Base-by-base conservation (phyloP, 2,329 filamentous ascomycete genomes). In the Beauveria pseudobassiana region DNA sequence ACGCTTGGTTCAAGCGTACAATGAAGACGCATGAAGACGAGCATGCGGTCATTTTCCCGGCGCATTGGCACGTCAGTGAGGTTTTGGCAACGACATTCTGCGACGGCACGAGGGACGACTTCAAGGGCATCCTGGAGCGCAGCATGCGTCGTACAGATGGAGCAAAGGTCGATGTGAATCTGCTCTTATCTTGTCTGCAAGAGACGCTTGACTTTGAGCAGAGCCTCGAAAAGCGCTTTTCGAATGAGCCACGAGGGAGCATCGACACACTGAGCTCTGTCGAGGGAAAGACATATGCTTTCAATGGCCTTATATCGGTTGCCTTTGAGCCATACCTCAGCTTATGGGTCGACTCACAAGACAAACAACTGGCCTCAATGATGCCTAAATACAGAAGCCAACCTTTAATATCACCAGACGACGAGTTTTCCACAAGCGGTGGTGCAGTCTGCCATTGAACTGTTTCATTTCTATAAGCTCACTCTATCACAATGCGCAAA, bases 121-220 rank as follows among this genome's bases (percentile, higher is more conserved):
- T 96, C 78, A 96, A 93, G 75, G 89, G 87, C 6, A 97, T 98
- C 52, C 75, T 99, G 63, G 91, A 96, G 71, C 87, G 88, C 67
- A 93, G 91, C 65, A 93, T 95, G 82, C 85, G 93, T 62, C 85
- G 86, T 65, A 78, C 83, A 1, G 89, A 91, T 63, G 91, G 90
- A 2, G 87, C 86, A 73, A 89, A 87, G 63, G 82, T 97, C 49
- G 93, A 98, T 71, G 93, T 98, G 65, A 93, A 96, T 69, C 77
- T 98, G 54, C 77, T 98, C 40, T 80, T 98, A 24, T 90, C 88
- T 42, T 97, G 93, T 72, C 76, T 98, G 65, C 93, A 98, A 70
- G 93, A 98, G 73, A 99, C 95, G 0, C 84, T 99, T 68, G 91
- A 99, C 71, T 99, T 99, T 72, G 95, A 99, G 75, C 93, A 98